Percentiles rank a stretch among this genome's conserved stretches.
phyloP scores from a whole-genome alignment of 2,329 filamentous ascomycete genomes.

The Neofusicoccum sp. region DNA sequence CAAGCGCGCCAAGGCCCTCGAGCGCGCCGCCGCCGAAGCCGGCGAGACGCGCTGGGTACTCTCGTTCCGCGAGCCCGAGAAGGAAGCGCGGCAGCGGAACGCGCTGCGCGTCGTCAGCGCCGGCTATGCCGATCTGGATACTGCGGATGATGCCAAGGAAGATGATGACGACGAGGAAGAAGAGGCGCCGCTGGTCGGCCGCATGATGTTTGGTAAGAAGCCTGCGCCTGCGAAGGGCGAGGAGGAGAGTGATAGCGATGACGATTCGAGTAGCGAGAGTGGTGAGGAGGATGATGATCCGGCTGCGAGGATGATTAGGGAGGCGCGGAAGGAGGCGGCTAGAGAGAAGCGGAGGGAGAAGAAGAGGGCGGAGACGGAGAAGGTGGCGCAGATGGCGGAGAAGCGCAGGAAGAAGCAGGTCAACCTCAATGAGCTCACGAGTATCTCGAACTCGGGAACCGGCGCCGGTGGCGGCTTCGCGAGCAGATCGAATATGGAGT shows the following conservation, averaged over 20 bases:
- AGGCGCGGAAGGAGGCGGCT: constrained; percentile 46
- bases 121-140: constrained; percentile 52
- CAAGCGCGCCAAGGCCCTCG: constrained; percentile 57
- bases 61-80: constrained; percentile 48
- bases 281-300: constrained; percentile 43
- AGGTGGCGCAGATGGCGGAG: constrained; percentile 54
- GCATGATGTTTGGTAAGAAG: constrained; percentile 53
- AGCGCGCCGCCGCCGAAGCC: constrained; percentile 59
- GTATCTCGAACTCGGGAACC: constrained; percentile 60
- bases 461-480: constrained; percentile 27
- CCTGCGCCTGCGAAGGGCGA: constrained; percentile 36
- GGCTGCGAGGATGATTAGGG: constrained; percentile 44
- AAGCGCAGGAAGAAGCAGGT: constrained; percentile 65
- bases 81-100: constrained; percentile 40
- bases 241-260: constrained; percentile 33
- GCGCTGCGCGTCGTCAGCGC: constrained; percentile 57
- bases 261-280: constrained; percentile 31
- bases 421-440: constrained; percentile 55
- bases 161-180: constrained; percentile 35
- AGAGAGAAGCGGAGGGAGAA: constrained; percentile 47
- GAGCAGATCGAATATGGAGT: constrained; percentile 42
- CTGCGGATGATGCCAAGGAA: constrained; percentile 33
- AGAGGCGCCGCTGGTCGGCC: constrained; percentile 34
- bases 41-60: constrained; percentile 77
- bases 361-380: constrained; percentile 50